Conservation (phyloP, 805 yeast genomes). For the Candida argentea region DNA sequence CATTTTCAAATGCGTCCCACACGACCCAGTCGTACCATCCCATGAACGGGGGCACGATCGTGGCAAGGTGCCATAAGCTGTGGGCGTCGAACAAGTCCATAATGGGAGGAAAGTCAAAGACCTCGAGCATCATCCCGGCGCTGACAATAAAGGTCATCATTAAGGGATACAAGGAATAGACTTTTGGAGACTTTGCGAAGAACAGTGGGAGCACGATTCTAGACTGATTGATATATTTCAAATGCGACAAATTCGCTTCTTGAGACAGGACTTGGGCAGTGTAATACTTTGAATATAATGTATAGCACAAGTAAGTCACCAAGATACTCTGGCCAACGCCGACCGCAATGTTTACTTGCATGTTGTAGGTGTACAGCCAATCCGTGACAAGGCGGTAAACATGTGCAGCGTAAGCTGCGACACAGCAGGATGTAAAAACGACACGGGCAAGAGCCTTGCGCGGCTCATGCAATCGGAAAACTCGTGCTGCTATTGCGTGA, state of each 20-base stretch:
- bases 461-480: conserved; percentile 45
- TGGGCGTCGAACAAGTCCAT: conserved; percentile 76
- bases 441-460: conserved; percentile 12
- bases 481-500: conserved; percentile 54
- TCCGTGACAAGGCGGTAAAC: conserved; percentile 52
- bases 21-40: conserved; percentile 38
- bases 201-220: conserved; percentile 19
- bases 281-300: conserved; percentile 23
- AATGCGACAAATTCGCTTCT: conserved; percentile 11
- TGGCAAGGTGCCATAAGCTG: conserved; percentile 86
- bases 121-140: conserved; percentile 78
- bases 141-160: conserved; percentile 34
- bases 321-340: conserved; percentile 65
- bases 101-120: conserved; percentile 80
- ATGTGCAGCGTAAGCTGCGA: conserved; percentile 50
- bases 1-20: conserved; percentile 30
- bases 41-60: conserved; percentile 40
- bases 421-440: conserved; percentile 31
- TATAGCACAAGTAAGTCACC: conserved; percentile 15
- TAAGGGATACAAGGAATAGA: conserved; percentile 31
- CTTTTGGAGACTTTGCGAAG: conserved; percentile 24
- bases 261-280: conserved; percentile 13
- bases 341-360: conserved; percentile 75
- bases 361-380: conserved; percentile 91
- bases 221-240: conserved; percentile 14